Conservation (phyloP, 2,329 filamentous ascomycete genomes). For the Microsporum canis region DNA sequence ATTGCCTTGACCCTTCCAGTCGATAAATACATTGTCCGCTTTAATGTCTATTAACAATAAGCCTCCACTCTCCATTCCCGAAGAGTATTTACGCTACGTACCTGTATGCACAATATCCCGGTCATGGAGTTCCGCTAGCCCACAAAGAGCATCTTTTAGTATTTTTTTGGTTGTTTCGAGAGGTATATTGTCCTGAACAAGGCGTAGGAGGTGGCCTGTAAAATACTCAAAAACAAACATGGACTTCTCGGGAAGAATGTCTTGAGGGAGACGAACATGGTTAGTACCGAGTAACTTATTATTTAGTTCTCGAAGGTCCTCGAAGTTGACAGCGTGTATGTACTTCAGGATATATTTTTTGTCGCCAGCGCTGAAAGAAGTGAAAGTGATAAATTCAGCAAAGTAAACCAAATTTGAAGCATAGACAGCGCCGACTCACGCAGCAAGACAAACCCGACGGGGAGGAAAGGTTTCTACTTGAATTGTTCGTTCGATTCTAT, state of each 20-base stretch:
- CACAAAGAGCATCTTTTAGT: conserved; percentile 33
- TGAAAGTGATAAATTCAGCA: not conserved
- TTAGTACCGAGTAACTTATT: not conserved
- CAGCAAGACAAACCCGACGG: not conserved
- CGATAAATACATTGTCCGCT: conserved; percentile 25
- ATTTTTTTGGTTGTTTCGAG: conserved; percentile 29
- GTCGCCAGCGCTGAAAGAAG: not conserved
- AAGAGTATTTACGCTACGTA: not conserved
- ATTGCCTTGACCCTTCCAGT: conserved; percentile 15
- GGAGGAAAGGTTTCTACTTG: not conserved
- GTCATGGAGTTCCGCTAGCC: conserved; percentile 28
- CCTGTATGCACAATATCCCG: conserved; percentile 27
- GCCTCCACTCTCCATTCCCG: not conserved
- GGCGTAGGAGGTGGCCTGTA: conserved; percentile 33
- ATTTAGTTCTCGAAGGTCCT: conserved; percentile 2
- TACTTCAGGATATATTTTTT: conserved; percentile 15
- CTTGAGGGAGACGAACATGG: conserved; percentile 24
- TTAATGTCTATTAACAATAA: conserved; percentile 21
- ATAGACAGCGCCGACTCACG: not conserved
- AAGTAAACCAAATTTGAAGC: too few species aligned
- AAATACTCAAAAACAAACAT: conserved; percentile 40
- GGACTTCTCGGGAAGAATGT: conserved; percentile 35
- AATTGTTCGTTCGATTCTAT: not conserved
- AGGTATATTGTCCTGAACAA: conserved; percentile 31
- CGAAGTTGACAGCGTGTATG: conserved; percentile 7